Base-by-base conservation (phyloP, 1,284 basidiomycete genomes). In the Heimioporus retisporus region DNA sequence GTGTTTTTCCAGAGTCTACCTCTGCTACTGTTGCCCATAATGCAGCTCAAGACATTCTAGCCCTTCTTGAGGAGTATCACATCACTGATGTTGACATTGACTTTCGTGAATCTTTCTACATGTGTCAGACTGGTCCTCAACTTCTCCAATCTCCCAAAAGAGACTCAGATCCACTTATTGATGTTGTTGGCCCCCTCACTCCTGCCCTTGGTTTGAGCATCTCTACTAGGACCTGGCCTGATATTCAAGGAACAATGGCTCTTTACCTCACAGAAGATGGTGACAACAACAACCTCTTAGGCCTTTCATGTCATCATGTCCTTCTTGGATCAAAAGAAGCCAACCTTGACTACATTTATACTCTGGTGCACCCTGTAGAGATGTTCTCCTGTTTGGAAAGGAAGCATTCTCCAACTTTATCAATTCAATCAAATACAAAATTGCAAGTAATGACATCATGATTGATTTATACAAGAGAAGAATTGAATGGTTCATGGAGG, bases 51-150 rank as follows among this genome's bases (percentile, higher is more conserved):
- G 68, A 57, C n/a, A 25, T 65, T 44, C 60, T 66, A 21, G 59
- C 23, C 8, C 68, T 71, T 42, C 66, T 72, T 64, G 65, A 70
- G 65, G 56, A 70, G 19, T 65, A 70, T 64, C 43, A 68, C 55
- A 74, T 79, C 63, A 67, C 61, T 44, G 72, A 78, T 63, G 65
- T 77, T 55, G 73, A 76, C 43, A 54, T 77, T 46, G 73, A 72
- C 2, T 77, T 61, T 69, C 68, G 73, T 46, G 75, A 78, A 61
- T 76, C 75, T 51, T 31, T 67, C 58, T 19, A 21, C 14, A 23
- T 13, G 3, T 4, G 11, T n/a, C 3, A 21, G 19, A 4, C 19
- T n/a, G 21, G 48, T 8, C 48, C 21, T n/a, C 16, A 50, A 10
- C 48, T 50, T 19, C 8, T 50, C 48, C 19, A 19, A 50, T 13